Percentiles rank a stretch among this genome's conserved stretches.
Conservation (phyloP, 345 rosid species). For the Populus euphratica region DNA sequence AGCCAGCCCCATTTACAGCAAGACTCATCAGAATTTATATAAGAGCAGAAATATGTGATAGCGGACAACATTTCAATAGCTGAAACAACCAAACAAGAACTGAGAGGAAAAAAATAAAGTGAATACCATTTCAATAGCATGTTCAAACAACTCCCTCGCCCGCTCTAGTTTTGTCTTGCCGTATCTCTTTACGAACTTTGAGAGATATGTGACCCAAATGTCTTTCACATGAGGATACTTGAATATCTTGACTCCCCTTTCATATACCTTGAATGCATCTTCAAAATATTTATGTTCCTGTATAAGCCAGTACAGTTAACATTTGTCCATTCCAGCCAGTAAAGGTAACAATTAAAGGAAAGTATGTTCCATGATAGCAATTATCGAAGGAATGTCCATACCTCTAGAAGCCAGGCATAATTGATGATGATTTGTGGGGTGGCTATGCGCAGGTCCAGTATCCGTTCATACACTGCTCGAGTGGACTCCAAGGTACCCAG, state of each 20-base stretch:
- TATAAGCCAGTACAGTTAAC: conserved; percentile 15
- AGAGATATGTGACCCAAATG: conserved; percentile 85
- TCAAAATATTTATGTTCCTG: conserved; percentile 89
- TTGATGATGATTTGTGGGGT: conserved; percentile 93
- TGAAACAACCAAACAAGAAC: not conserved
- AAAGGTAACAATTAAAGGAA: not conserved
- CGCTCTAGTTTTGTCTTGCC: conserved; percentile 89
- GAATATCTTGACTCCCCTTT: conserved; percentile 94
- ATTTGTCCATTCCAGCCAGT: not conserved
- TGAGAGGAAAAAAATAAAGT: conserved; percentile 1
- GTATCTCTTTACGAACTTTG: conserved; percentile 86
- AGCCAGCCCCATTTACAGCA: not conserved
- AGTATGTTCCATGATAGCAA: not conserved
- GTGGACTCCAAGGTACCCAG: conserved; percentile 88
- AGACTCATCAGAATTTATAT: not conserved
- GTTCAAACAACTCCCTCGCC: conserved; percentile 89
- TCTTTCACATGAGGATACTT: conserved; percentile 98
- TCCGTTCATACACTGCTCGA: conserved; percentile 84
- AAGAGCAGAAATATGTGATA: not conserved
- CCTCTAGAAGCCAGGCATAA: conserved; percentile 78
- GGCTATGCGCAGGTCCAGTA: conserved; percentile 88
- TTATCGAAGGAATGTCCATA: conserved; percentile 21
- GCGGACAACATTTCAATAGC: not conserved
- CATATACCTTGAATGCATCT: conserved; percentile 98
- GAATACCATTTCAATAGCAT: conserved; percentile 79